Evolutionary conservation across 495 filamentous ascomycete species (phyloP).

Genomic region (Talaromyces adpressus): DNA sequence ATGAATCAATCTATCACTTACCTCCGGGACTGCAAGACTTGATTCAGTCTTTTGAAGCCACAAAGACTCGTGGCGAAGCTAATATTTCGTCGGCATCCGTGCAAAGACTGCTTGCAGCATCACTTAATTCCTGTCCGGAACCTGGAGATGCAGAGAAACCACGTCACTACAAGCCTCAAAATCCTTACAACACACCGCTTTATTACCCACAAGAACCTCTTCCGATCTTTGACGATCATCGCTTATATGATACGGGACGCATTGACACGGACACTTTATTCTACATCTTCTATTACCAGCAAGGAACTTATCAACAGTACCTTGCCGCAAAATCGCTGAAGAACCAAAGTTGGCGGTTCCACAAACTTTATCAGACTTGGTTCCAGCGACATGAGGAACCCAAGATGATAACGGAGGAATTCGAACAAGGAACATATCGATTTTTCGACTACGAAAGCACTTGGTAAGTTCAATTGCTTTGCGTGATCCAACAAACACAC

Average conservation of each 20-base stretch:
- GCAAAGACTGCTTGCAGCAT: slow-evolving; percentile 64
- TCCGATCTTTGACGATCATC: slow-evolving; percentile 81
- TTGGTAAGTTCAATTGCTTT: slow-evolving; percentile 58
- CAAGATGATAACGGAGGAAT: slow-evolving; percentile 96
- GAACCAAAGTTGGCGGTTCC: slow-evolving; percentile 95
- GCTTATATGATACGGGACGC: slow-evolving; percentile 63
- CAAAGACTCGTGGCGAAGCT: slow-evolving; percentile 54
- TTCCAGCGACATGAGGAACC: slow-evolving; percentile 98
- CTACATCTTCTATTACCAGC: slow-evolving; percentile 98
- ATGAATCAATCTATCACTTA: slow-evolving; percentile 92
- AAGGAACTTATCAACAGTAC: slow-evolving; percentile 92
- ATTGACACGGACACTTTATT: slow-evolving; percentile 97
- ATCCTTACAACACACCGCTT: slow-evolving; percentile 67
- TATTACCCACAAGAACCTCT: slow-evolving; percentile 92
- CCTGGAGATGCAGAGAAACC: slow-evolving; percentile 74
- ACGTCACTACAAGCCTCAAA: slow-evolving; percentile 73
- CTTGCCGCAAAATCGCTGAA: slow-evolving; percentile 94
- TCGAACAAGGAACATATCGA: slow-evolving; percentile 94
- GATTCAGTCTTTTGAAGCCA: slow-evolving; percentile 81
- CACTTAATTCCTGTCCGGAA: slow-evolving; percentile 64
- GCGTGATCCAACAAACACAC: slow-evolving; percentile 5
- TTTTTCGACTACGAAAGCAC: slow-evolving; percentile 99
- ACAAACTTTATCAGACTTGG: slow-evolving; percentile 99
- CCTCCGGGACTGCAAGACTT: slow-evolving; percentile 84
- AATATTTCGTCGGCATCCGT: slow-evolving; percentile 54